Percentiles rank a stretch among this genome's conserved stretches.
Conservation (phyloP, 352 stramenopile species). For the Globisporangium viniferum region DNA sequence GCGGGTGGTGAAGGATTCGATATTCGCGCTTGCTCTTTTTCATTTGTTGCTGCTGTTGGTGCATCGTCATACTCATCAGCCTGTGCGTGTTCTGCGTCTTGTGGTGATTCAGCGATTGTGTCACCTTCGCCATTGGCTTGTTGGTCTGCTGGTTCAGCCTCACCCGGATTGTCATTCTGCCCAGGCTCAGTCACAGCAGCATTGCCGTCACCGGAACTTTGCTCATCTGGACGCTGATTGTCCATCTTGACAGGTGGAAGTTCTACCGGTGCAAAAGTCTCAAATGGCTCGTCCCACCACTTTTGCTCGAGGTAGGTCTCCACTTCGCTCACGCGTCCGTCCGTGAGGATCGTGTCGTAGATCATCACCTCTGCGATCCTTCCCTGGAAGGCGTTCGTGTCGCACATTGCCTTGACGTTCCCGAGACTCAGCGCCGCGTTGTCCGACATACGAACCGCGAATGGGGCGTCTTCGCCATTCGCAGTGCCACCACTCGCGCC, state of each 20-base stretch:
- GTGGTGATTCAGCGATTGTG: neutral
- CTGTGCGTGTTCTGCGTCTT: neutral
- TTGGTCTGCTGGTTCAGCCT: neutral
- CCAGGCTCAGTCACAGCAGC: neutral
- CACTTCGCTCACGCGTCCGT: constrained; percentile 25
- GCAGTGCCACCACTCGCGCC: neutral
- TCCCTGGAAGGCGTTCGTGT: constrained; percentile 60
- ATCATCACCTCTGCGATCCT: constrained; percentile 52
- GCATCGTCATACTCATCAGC: neutral
- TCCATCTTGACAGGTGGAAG: neutral
- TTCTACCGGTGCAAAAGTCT: neutral
- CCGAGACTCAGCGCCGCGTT: constrained; percentile 49
- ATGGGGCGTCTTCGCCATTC: constrained; percentile 9
- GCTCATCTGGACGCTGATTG: neutral
- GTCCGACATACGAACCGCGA: constrained; percentile 38
- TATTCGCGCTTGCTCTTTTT: neutral
- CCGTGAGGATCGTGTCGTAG: constrained; percentile 41
- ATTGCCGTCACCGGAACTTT: no score
- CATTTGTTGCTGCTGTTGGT: neutral
- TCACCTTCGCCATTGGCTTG: neutral
- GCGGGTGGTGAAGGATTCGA: no score
- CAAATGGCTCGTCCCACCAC: constrained; percentile 40
- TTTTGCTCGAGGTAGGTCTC: constrained; percentile 49
- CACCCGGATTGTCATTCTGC: neutral
- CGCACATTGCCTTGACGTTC: constrained; percentile 49